Base-by-base conservation (phyloP, 768 basidiomycete genomes). In the Mycena haematopus region DNA sequence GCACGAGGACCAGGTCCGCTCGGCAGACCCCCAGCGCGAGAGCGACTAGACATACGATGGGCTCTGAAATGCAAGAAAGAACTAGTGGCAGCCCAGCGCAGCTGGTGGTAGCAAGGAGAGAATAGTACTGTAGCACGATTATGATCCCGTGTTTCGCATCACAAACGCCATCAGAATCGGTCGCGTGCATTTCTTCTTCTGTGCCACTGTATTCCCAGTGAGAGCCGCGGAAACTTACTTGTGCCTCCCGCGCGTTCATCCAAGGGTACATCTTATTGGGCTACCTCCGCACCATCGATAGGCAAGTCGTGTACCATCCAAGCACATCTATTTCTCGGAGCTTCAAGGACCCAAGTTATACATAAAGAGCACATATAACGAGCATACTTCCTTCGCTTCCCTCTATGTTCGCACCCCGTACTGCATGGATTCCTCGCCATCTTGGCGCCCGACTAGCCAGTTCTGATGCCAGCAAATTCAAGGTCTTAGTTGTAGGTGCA, bases 401-500 rank as follows among this genome's bases (percentile, higher is more conserved):
- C 5, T 4, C 36, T 44, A 69, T 71, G 63, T 51, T 69, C 22
- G 60, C 42, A 57, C 66, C 56, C 45, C 49, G 59, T 36, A 33
- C 60, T 44, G 65, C 63, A 25, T 35, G 38, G 6, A 29, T 58
- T 29, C 44, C 60, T 46, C 57, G 62, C 25, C 57, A 45, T 38
- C 36, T 60, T 25, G 56, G 62, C 24, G 38, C 59, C 9, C 61
- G 68, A 44, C 54, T 67, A 31, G 68, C 64, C 1, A 64, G 58
- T 45, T 46, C 74, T 27, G 72, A 76, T 21, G 80, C 78, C 65
- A 78, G 83, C 66, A 91, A 87, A 69, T 93, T 85, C 79, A 95
- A 91, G 76, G 80, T 98, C 35, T 77, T 98, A 27, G 86, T 98
- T 44, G 80, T 98, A 22, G 96, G 96, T 56, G 95, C 83, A 74